Base-by-base conservation (phyloP, 768 basidiomycete species). In the Termitomyces sp. region DNA sequence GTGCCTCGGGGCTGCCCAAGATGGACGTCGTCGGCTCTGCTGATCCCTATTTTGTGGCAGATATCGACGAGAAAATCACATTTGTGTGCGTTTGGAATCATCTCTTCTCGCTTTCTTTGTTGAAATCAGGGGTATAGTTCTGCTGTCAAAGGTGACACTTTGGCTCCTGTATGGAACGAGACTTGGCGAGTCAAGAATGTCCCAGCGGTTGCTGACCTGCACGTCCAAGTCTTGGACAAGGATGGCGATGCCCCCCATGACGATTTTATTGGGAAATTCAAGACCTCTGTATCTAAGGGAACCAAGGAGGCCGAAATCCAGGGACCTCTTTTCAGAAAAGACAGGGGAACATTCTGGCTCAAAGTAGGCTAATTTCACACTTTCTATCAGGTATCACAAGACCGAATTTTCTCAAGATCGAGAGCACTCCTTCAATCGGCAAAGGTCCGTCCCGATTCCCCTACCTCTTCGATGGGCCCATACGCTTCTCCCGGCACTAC, bases 101-200 rank as follows among this genome's bases (percentile, higher is more conserved):
- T 44, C 30, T 28, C 1, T 39, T 49, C n/a, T 39, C n/a, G 5
- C 14, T 35, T 0, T 25, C 12, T 39, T 21, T 17, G n/a, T 54
- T 40, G 9, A 21, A 7, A 25, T 41, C 3, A 54, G 34, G 4
- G 3, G 46, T 44, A 11, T 59, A 91, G 89, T 41, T 91, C 89
- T 0, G 80, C 83, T 0, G 84, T 91, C 10, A 76, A 86, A 61
- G 53, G 69, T 12, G 73, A 81, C 45, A 84, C 82, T 7, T 67
- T 83, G 19, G 61, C 72, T 0, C 89, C 89, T 0, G 83, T 88
- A 19, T 91, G 89, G 89, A 86, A 91, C 63, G 89, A 89, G 64
- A 59, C 74, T 9, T 91, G 89, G 89, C 71, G 73, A 34, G 70
- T 91, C 59, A 86, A 83, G 70, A 89, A 88, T 63, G 88, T 91